These are phyloP conservation scores for Cochlearia excelsa DNA, from an alignment of 345 rosid genomes.

Conservation along the genomic window DNA sequence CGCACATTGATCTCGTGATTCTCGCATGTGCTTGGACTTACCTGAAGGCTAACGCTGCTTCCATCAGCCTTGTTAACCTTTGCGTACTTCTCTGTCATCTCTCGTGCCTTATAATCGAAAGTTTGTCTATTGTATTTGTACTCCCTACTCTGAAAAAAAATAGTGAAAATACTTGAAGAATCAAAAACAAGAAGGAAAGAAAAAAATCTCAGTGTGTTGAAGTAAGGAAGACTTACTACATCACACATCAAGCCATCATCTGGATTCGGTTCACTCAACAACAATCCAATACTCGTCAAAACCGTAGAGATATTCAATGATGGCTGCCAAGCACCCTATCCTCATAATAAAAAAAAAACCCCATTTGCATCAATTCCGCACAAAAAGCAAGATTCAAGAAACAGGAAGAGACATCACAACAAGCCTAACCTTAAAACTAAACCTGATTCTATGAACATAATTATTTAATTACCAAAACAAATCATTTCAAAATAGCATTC, in stretches of 20 bases:
- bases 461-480: too few relatives aligned
- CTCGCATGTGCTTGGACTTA: conserved; percentile 22
- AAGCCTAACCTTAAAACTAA: too few relatives aligned
- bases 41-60: conserved; percentile 26
- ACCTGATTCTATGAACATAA: too few relatives aligned
- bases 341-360: conserved; percentile 11
- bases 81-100: conserved; percentile 69
- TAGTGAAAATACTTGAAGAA: not conserved
- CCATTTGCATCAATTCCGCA: conserved; percentile 10
- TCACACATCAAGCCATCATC: conserved; percentile 87
- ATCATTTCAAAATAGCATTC: too few relatives aligned
- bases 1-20: conserved; percentile 32
- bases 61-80: conserved; percentile 38
- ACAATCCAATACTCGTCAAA: conserved; percentile 61
- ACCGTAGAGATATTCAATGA: conserved; percentile 81
- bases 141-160: conserved; percentile 61
- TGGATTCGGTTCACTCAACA: conserved; percentile 76
- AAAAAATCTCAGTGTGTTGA: not conserved
- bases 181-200: not conserved
- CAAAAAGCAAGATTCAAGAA: too few relatives aligned
- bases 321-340: conserved; percentile 94
- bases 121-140: conserved; percentile 71
- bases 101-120: conserved; percentile 65
- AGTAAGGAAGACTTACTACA: conserved; percentile 46
- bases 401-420: too few relatives aligned